Conservation (phyloP, 139 green algal species). For the Haematococcus lacustris region DNA sequence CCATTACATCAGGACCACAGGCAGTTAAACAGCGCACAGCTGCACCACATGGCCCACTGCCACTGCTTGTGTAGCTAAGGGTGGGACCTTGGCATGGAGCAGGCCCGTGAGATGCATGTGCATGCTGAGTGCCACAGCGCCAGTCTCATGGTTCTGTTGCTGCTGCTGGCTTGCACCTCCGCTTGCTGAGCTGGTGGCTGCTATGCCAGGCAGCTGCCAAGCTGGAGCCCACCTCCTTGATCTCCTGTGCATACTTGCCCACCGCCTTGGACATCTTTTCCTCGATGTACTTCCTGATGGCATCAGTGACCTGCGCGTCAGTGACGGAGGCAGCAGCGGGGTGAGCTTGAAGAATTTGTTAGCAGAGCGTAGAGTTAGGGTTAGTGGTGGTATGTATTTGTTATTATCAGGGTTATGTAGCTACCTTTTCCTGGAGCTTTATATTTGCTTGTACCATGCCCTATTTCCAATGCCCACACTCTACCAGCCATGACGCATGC, state of each 20-base stretch:
- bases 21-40: too few species aligned
- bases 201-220: constrained; percentile 29
- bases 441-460: background rate
- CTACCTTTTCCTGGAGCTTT: background rate
- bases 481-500: background rate
- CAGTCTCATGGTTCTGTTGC: background rate
- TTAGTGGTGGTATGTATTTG: background rate
- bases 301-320: constrained; percentile 48
- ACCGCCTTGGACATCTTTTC: constrained; percentile 54
- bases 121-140: background rate
- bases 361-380: background rate
- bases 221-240: constrained; percentile 60
- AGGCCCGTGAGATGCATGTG: background rate
- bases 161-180: background rate
- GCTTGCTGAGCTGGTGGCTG: background rate
- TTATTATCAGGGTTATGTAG: background rate
- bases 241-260: constrained; percentile 12
- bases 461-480: background rate
- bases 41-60: too few species aligned
- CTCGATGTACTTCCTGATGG: constrained; percentile 60
- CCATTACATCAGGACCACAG: too few species aligned
- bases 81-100: background rate
- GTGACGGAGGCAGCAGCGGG: background rate
- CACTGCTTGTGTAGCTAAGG: background rate
- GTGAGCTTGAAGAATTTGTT: background rate